Conservation (phyloP, 768 basidiomycete species). For the Mycena albidolilacea region DNA sequence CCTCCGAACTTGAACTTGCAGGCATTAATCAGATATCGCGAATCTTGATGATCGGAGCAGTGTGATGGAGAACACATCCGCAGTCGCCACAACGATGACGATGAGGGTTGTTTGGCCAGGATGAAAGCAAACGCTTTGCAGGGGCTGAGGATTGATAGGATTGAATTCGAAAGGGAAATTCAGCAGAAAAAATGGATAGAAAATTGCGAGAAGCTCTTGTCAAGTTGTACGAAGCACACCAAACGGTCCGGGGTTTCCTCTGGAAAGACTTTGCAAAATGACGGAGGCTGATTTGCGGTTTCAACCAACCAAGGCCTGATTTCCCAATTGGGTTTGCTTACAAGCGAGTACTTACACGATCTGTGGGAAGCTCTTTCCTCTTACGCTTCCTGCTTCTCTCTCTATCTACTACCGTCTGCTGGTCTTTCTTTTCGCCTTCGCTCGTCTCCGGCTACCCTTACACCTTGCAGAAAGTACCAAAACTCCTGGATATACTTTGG, state of each 20-base stretch:
- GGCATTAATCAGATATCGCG: too few relatives aligned
- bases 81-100: neutral
- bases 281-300: neutral
- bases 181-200: too few relatives aligned
- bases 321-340: neutral
- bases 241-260: too few relatives aligned
- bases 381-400: constrained; percentile 8
- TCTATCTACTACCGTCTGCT: constrained; percentile 12
- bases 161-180: too few relatives aligned
- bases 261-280: too few relatives aligned
- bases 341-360: neutral
- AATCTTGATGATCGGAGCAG: neutral
- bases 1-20: too few relatives aligned
- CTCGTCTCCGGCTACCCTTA: neutral
- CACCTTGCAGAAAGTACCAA: neutral
- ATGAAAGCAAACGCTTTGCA: neutral
- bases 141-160: too few relatives aligned
- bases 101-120: neutral
- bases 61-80: neutral
- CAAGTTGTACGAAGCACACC: too few relatives aligned
- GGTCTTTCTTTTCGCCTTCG: neutral
- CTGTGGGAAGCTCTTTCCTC: constrained; percentile 16
- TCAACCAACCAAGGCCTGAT: neutral
- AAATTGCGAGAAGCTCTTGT: too few relatives aligned
- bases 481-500: neutral